Base-by-base conservation (phyloP, 1,284 basidiomycete genomes). In the Mycena sp. region DNA sequence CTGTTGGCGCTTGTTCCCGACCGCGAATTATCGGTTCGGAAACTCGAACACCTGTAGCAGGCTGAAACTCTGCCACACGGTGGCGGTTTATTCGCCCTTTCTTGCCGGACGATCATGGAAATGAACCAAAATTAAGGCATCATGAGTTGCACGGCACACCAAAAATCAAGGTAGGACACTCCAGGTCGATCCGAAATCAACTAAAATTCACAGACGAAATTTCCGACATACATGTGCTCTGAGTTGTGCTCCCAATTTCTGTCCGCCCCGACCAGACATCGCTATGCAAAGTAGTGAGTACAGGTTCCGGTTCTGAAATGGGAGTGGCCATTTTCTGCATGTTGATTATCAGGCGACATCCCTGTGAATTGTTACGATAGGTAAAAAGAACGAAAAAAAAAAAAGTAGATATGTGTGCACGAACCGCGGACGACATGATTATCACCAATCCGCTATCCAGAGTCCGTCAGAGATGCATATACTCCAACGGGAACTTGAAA, bases 271-370 rank as follows among this genome's bases (percentile, higher is more conserved):
- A 37, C 65, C 44, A 67, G 56, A 41, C 38, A 25, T 16, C 10
- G 50, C 13, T 44, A 18, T 60, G 14, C 37, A 59, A 41, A 9
- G 57, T 67, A 34, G 65, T 67, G 22, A 67, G n/a, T 14, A 61
- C 50, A 18, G 57, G 57, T 5, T 48, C 56, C 16, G 54, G 9
- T 25, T 61, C 46, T 60, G 56, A 34, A 25, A 55, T 22, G 8
- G 46, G 41, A 10, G 50, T 16, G 16, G 46, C 57, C 25, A 67
- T 46, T 25, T 20, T n/a, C 34, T 67, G 65, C 65, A 67, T 67
- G 37, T 67, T 67, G 14, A 67, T 67, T 25, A 67, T 67, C 2
- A 67, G 38, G n/a, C n/a, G 57, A 44, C 65, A 61, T 16, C 65
- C 65, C 65, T 66, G 37, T 18, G 14, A 57, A 44, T 48, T 48